phyloP scores from a whole-genome alignment of 768 basidiomycete species.

The Podaxis sp. region DNA sequence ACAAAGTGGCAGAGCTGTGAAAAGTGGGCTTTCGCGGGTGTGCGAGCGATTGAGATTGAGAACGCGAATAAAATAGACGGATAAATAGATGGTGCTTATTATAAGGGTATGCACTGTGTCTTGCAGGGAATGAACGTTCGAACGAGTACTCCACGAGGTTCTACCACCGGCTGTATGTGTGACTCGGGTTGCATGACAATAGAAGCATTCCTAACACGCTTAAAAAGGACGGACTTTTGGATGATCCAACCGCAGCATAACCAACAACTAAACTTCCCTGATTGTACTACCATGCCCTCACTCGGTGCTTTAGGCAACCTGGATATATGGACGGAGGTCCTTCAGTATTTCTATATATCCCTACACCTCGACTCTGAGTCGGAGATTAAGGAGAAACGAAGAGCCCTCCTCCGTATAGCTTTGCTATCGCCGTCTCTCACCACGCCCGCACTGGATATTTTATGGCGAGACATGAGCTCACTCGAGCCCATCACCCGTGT shows the following conservation, averaged over 20 bases:
- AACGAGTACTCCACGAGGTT: no score
- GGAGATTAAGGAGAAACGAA: slow-evolving; percentile 3
- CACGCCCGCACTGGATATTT: not conserved
- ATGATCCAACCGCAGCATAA: not conserved
- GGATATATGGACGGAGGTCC: slow-evolving; percentile 5
- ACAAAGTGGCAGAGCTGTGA: no score
- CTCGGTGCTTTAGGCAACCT: slow-evolving; percentile 9
- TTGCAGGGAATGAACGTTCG: no score
- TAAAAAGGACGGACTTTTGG: no score
- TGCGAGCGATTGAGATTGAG: no score
- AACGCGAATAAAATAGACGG: no score
- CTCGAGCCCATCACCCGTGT: not conserved
- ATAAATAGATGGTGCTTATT: no score
- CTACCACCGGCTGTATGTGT: no score
- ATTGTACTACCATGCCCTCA: not conserved
- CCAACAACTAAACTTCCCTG: not conserved
- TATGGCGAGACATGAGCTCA: slow-evolving; percentile 3
- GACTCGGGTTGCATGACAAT: no score
- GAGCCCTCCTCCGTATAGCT: slow-evolving; percentile 1
- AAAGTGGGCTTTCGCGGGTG: no score
- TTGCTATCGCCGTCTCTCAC: slow-evolving; percentile 6
- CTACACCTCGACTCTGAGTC: not conserved
- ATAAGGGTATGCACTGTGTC: no score
- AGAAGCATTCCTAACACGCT: no score
- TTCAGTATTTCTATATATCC: slow-evolving; percentile 3